phyloP scores from a whole-genome alignment of 106 monocot genomes.

The Phalaenopsis equestris region DNA sequence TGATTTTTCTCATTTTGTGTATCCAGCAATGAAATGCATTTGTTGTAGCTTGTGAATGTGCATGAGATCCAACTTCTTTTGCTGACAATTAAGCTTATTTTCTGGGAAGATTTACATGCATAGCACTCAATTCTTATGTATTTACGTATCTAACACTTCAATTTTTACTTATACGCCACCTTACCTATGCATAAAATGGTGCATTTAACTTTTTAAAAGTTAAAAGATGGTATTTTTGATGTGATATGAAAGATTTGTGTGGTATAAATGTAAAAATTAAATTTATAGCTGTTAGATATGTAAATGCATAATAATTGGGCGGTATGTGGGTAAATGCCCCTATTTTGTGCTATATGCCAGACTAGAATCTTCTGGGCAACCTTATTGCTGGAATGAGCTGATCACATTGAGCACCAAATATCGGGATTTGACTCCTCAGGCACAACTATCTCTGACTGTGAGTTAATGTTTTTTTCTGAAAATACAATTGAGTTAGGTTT shows the following conservation, averaged over 20 bases:
- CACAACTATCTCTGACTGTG: constrained; percentile 87
- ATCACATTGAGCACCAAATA: constrained; percentile 86
- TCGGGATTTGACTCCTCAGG: constrained; percentile 78
- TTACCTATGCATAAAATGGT: too few relatives aligned
- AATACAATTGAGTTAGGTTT: background rate
- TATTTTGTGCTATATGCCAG: constrained; percentile 25
- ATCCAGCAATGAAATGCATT: background rate
- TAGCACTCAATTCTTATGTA: too few relatives aligned
- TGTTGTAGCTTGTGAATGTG: background rate
- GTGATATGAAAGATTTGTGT: too few relatives aligned
- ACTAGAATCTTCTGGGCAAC: constrained; percentile 69
- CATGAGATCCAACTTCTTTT: background rate
- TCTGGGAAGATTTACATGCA: background rate
- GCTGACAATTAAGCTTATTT: background rate
- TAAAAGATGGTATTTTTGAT: too few relatives aligned
- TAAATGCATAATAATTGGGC: too few relatives aligned
- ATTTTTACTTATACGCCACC: too few relatives aligned
- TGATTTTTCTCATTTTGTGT: background rate
- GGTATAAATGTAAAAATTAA: too few relatives aligned
- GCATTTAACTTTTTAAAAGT: too few relatives aligned
- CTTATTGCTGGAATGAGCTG: constrained; percentile 85
- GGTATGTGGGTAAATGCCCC: too few relatives aligned
- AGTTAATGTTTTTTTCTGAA: constrained; percentile 11
- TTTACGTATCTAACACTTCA: too few relatives aligned
- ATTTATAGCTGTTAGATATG: too few relatives aligned